phyloP scores from a whole-genome alignment of 495 filamentous ascomycete species.

The Xylaria bambusicola region DNA sequence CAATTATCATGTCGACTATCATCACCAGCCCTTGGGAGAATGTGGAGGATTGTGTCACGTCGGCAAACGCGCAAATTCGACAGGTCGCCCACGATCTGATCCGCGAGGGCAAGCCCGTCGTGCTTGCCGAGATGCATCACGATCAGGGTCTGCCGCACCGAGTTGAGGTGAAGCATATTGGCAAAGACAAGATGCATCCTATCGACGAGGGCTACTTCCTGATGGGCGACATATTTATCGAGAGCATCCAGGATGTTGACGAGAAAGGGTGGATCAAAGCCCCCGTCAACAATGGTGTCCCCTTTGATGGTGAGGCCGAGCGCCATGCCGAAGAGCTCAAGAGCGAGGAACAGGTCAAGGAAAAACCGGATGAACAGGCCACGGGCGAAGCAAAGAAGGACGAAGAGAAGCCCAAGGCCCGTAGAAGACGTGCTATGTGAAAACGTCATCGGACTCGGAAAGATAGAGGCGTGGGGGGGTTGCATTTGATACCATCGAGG shows the following conservation, averaged over 20 bases:
- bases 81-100: conserved; percentile 41
- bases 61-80: conserved; percentile 33
- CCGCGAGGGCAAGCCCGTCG: conserved; percentile 35
- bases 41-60: conserved; percentile 37
- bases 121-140: conserved; percentile 29
- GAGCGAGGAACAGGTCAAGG: conserved; percentile 20
- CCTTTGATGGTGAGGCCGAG: conserved; percentile 34
- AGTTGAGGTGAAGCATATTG: conserved; percentile 30
- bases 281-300: conserved; percentile 37
- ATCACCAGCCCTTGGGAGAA: conserved; percentile 32
- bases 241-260: conserved; percentile 40
- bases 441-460: background rate
- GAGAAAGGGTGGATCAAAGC: conserved; percentile 37
- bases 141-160: conserved; percentile 32
- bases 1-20: conserved; percentile 31
- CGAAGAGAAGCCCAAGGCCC: background rate
- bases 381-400: conserved; percentile 7
- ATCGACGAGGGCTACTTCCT: conserved; percentile 48
- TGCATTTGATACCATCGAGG: background rate
- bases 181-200: conserved; percentile 38
- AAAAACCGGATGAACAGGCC: conserved; percentile 5
- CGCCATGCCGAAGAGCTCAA: conserved; percentile 30
- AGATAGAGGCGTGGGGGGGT: background rate
- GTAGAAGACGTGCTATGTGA: conserved; percentile 15
- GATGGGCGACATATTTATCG: conserved; percentile 50